Evolutionary conservation across 2,329 filamentous ascomycete genomes (phyloP).

Genomic region (Pleoardoris graminearum): DNA sequence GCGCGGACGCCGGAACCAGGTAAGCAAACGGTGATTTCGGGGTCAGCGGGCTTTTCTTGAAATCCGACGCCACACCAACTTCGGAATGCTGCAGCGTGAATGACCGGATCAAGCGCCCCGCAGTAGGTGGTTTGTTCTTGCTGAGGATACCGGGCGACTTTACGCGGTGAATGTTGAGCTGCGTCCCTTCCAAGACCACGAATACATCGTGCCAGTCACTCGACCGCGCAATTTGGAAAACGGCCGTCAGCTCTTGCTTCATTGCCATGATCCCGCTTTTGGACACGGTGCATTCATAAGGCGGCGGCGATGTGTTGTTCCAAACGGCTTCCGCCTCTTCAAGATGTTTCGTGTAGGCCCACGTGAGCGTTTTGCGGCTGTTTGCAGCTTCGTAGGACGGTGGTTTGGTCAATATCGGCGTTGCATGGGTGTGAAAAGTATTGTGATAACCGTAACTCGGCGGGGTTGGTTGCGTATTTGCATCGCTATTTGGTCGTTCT

Average conservation of each 20-base stretch:
- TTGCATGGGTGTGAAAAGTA: slow-evolving; percentile 46
- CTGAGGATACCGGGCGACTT: slow-evolving; percentile 56
- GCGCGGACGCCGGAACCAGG: slow-evolving; percentile 48
- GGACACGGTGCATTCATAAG: slow-evolving; percentile 44
- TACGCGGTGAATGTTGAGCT: slow-evolving; percentile 65
- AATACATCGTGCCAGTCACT: slow-evolving; percentile 67
- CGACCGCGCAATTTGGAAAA: slow-evolving; percentile 64
- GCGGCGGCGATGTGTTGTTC: slow-evolving; percentile 30
- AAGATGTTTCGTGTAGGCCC: slow-evolving; percentile 27
- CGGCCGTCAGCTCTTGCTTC: slow-evolving; percentile 69
- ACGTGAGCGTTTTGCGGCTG: slow-evolving; percentile 22
- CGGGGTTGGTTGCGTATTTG: slow-evolving; percentile 20
- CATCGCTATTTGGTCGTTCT: slow-evolving; percentile 12
- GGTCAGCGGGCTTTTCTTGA: slow-evolving; percentile 59
- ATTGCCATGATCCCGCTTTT: slow-evolving; percentile 48
- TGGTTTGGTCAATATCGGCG: slow-evolving; percentile 30
- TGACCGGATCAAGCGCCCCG: slow-evolving; percentile 64
- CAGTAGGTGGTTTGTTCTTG: slow-evolving; percentile 56
- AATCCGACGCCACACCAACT: slow-evolving; percentile 73
- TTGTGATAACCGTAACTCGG: slow-evolving; percentile 49
- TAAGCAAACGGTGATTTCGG: slow-evolving; percentile 52
- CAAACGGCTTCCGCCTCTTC: slow-evolving; percentile 22
- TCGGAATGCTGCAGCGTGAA: slow-evolving; percentile 77
- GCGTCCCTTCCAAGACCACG: slow-evolving; percentile 68
- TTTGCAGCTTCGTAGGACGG: slow-evolving; percentile 39